Base-by-base conservation (phyloP, 371 early-diverging fungal species). In the Batkoa obscura region DNA sequence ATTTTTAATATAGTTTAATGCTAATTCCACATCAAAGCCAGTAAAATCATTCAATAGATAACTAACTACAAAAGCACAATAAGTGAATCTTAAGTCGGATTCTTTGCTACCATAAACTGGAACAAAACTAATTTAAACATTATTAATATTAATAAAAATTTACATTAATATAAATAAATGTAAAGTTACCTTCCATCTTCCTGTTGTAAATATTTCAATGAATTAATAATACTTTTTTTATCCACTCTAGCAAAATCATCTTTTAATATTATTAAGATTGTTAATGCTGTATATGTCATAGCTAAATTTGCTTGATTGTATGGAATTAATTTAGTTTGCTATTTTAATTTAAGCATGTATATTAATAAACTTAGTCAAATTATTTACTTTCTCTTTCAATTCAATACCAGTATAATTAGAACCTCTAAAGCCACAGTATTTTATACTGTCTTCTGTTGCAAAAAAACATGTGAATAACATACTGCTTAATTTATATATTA, bases 281-380 rank as follows among this genome's bases (percentile, higher is more conserved):
- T 55, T 17, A 97, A 67, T 1, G 95, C 94, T 0, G 90, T 86
- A 68, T 95, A 97, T 0, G 96, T 94, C 64, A 84, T 86, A 3
- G 97, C 85, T 30, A 93, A 64, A 68, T 91, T 88, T 43, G 80
- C 74, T 0, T 78, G 66, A 62, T 82, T 75, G 48, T 74, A 68
- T 4, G 66, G 67, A 43, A 60, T 69, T 50, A 60, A 56, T 63
- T 58, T 55, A 66, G 47, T 17, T 57, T 42, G 59, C 60, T 65
- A 65, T 57, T 45, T 4, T 32, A 30, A 33, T 33, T 36, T 45
- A 8, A 43, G 48, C 43, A 12, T 31, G 31, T 56, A 42, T 50
- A 35, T 23, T 23, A 32, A 48, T 30, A 37, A 23, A 9, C 46
- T 49, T 37, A 43, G 33, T 51, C 41, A 8, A n/a, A 9, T 8